A percentile compares a stretch with the other conserved stretches of the same genome.
Conservation (phyloP, 2,329 filamentous ascomycete genomes). For the Torrubiella hemipterigena region DNA sequence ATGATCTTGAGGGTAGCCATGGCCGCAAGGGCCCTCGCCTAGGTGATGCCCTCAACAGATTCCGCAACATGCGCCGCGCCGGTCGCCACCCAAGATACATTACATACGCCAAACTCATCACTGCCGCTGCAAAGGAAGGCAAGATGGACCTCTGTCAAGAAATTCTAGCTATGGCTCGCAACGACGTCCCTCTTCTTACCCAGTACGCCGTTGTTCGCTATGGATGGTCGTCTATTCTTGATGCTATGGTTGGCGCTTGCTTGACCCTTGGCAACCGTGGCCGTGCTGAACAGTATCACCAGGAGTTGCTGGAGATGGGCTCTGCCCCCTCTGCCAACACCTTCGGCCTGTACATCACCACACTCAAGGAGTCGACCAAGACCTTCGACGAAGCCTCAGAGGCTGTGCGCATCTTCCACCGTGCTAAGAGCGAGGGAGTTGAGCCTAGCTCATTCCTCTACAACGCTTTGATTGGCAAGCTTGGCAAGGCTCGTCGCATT, state of each 20-base stretch:
- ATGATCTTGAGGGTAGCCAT: conserved; percentile 72
- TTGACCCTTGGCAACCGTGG: conserved; percentile 71
- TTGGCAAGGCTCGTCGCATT: conserved; percentile 93
- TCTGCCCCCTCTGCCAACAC: conserved; percentile 92
- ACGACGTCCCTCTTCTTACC: conserved; percentile 72
- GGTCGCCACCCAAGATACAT: conserved; percentile 91
- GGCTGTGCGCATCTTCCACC: conserved; percentile 93
- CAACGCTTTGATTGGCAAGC: conserved; percentile 95
- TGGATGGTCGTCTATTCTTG: conserved; percentile 91
- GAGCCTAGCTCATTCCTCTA: conserved; percentile 95
- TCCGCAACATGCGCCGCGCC: conserved; percentile 86
- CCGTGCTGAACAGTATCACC: conserved; percentile 76
- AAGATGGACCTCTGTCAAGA: conserved; percentile 76
- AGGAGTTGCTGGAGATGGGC: conserved; percentile 83
- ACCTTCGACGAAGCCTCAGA: conserved; percentile 96
- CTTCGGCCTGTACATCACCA: conserved; percentile 98
- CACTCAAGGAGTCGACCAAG: conserved; percentile 90
- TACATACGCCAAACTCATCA: conserved; percentile 91
- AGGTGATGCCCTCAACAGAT: conserved; percentile 68
- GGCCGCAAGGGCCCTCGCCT: conserved; percentile 62
- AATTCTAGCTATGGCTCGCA: conserved; percentile 77
- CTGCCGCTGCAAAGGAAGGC: conserved; percentile 73
- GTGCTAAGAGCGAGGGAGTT: conserved; percentile 84
- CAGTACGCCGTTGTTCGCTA: conserved; percentile 84
- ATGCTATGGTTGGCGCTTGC: conserved; percentile 91